Percentiles rank a stretch among this genome's conserved stretches.
Evolutionary conservation across 1,284 basidiomycete species (phyloP).

Genomic region (Cutaneotrichosporon cavernicola): DNA sequence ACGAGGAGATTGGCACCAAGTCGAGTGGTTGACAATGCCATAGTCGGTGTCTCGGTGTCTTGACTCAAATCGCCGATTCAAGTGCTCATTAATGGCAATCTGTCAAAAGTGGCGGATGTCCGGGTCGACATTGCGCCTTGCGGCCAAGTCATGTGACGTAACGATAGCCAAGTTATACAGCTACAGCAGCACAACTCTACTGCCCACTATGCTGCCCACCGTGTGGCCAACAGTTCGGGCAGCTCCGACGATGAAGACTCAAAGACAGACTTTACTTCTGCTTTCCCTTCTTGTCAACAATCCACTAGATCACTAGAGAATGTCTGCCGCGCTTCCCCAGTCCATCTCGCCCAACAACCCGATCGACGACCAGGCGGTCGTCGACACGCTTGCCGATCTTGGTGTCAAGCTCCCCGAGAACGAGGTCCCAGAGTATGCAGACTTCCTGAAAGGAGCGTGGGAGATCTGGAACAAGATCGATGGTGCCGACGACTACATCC

Average conservation of each 20-base stretch:
- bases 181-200: too few species aligned
- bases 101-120: too few species aligned
- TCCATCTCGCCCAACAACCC: slow-evolving; percentile 33
- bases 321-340: slow-evolving; percentile 33
- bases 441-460: slow-evolving; percentile 34
- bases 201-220: too few species aligned
- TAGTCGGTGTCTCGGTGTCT: background rate
- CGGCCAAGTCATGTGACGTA: too few species aligned
- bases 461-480: slow-evolving; percentile 38
- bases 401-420: slow-evolving; percentile 18
- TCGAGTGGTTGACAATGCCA: background rate
- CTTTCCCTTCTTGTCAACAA: background rate
- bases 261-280: too few species aligned
- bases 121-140: too few species aligned
- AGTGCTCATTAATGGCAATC: too few species aligned
- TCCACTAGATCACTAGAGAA: slow-evolving; percentile 9
- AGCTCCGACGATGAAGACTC: too few species aligned
- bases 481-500: slow-evolving; percentile 38
- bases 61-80: too few species aligned
- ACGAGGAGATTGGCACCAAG: background rate
- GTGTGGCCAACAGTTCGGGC: too few species aligned
- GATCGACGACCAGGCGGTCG: slow-evolving; percentile 27
- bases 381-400: slow-evolving; percentile 24
- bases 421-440: slow-evolving; percentile 23
- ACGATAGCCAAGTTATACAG: too few species aligned